These are phyloP conservation scores for Ensete glaucum DNA, from an alignment of 176 grass and related monocot species.

Conservation along the genomic window DNA sequence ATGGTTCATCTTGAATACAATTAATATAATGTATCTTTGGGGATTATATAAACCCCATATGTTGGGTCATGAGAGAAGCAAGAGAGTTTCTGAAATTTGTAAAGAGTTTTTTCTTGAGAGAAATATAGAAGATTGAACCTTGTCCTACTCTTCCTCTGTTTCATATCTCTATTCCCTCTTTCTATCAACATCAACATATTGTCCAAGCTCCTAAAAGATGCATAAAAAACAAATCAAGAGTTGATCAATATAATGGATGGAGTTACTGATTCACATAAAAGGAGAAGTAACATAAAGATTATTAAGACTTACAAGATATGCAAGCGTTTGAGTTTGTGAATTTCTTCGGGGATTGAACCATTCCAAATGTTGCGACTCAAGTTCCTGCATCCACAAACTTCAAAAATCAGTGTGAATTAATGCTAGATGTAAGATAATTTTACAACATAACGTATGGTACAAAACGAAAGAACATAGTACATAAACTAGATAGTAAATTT, in stretches of 20 bases:
- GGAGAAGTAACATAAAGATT: not conserved
- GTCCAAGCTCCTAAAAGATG: not conserved
- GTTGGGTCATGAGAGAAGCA: too few relatives aligned
- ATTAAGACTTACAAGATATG: conserved; percentile 32
- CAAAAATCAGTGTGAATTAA: not conserved
- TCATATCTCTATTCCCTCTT: too few relatives aligned
- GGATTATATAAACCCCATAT: too few relatives aligned
- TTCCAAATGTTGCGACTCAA: conserved; percentile 19
- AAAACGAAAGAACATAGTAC: not conserved
- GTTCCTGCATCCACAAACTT: conserved; percentile 17
- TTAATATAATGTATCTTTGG: too few relatives aligned
- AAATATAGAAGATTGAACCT: too few relatives aligned
- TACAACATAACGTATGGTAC: not conserved
- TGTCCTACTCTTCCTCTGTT: too few relatives aligned
- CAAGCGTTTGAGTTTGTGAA: conserved; percentile 31
- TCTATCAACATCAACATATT: too few relatives aligned
- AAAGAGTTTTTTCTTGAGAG: too few relatives aligned
- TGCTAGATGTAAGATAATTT: not conserved
- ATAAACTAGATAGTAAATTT: not conserved
- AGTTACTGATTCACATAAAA: not conserved
- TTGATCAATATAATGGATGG: not conserved
- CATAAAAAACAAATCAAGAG: not conserved
- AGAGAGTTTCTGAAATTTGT: too few relatives aligned
- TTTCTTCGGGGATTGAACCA: conserved; percentile 6
- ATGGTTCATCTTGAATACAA: too few relatives aligned